Conservation (phyloP, 768 basidiomycete genomes). For the Obba rivulosa region DNA sequence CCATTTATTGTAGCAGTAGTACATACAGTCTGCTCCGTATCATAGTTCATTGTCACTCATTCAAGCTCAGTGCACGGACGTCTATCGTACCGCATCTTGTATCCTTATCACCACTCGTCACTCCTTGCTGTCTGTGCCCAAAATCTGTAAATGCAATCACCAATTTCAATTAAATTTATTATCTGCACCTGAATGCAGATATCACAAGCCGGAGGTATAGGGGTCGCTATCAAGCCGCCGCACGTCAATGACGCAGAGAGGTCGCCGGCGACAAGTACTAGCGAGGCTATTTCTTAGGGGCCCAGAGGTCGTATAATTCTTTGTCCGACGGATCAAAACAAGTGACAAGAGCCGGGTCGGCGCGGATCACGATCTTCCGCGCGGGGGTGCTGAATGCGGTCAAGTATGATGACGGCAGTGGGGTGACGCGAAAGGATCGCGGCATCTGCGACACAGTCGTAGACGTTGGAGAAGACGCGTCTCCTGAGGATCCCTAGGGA, state of each 20-base stretch:
- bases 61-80: not conserved
- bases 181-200: no score
- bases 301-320: slow-evolving; percentile 78
- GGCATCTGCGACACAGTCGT: slow-evolving; percentile 13
- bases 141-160: no score
- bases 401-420: slow-evolving; percentile 4
- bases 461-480: slow-evolving; percentile 15
- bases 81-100: not conserved
- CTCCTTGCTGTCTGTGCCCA: no score
- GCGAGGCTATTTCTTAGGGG: slow-evolving; percentile 33
- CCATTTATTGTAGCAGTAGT: not conserved
- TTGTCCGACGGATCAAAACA: slow-evolving; percentile 74
- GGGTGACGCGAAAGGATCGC: not conserved
- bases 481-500: not conserved
- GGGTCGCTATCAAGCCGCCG: no score
- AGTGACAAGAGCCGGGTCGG: slow-evolving; percentile 62
- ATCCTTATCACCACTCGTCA: not conserved
- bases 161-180: no score
- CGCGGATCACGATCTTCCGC: slow-evolving; percentile 43
- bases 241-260: no score
- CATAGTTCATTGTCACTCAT: not conserved
- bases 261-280: no score
- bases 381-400: slow-evolving; percentile 19
- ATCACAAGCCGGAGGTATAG: no score
- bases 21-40: not conserved